A percentile compares a stretch with the other conserved stretches of the same genome.
These are phyloP conservation scores for Ogataea glucozyma DNA, from an alignment of 805 yeast species.

Conservation along the genomic window DNA sequence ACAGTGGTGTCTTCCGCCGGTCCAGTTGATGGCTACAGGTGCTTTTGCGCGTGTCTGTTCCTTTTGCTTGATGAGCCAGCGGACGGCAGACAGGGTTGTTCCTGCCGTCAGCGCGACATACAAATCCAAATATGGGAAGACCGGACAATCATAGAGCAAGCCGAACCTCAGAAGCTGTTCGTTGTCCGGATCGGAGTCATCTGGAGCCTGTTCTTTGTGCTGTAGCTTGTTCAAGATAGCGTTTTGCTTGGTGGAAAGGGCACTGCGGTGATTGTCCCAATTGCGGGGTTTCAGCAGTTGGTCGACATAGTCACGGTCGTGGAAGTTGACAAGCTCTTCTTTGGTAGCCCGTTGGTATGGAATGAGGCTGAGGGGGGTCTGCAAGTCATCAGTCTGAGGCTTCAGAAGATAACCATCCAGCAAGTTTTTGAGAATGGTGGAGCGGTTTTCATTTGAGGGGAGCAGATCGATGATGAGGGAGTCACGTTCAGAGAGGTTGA, in stretches of 20 bases:
- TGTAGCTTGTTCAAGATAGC: conserved; percentile 11
- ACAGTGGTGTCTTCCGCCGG: conserved; percentile 80
- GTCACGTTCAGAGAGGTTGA: conserved; percentile 10
- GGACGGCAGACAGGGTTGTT: conserved; percentile 54
- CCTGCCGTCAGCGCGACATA: conserved; percentile 56
- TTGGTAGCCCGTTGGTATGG: conserved; percentile 32
- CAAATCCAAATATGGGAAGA: conserved; percentile 52
- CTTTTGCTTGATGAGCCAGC: conserved; percentile 29
- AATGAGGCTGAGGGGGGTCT: conserved; percentile 21
- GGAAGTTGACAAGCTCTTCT: conserved; percentile 49
- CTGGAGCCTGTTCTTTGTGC: no score
- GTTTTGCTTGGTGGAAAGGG: conserved; percentile 13
- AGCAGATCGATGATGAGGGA: conserved; percentile 38
- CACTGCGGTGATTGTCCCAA: conserved; percentile 23
- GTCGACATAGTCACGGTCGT: conserved; percentile 45
- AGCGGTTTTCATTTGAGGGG: conserved; percentile 57
- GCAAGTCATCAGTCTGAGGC: no score
- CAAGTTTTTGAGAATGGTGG: conserved; percentile 44
- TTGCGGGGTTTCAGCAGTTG: conserved; percentile 36
- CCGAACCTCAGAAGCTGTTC: conserved; percentile 42
- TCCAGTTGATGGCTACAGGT: conserved; percentile 63
- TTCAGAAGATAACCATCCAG: conserved; percentile 43
- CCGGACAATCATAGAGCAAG: conserved; percentile 61
- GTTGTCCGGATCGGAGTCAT: conserved; percentile 12
- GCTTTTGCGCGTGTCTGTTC: conserved; percentile 16